Conservation (phyloP, 73 alveolate genomes). For the Tetrahymena borealis region DNA sequence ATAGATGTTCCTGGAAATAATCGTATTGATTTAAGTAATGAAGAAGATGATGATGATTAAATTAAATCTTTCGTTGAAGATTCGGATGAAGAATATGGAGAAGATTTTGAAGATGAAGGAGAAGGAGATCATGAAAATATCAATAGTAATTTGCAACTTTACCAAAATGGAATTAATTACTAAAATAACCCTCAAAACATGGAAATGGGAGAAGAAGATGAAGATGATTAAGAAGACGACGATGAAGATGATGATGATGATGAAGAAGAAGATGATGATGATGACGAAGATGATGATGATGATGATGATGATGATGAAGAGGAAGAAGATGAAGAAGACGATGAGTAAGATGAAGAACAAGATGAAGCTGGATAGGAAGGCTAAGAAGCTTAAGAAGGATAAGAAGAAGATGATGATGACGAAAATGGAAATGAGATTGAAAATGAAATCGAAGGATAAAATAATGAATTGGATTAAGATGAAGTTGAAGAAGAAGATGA, state of each 20-base stretch:
- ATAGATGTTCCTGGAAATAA: too few species aligned
- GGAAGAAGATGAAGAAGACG: background rate
- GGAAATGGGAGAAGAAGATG: background rate
- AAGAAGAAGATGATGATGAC: background rate
- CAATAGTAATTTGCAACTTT: background rate
- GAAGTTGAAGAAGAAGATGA: background rate
- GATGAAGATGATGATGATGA: background rate
- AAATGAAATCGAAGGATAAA: background rate
- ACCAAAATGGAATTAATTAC: background rate
- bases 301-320: background rate
- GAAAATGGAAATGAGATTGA: background rate
- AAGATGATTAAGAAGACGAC: background rate
- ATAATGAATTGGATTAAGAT: background rate
- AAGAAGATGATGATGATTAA: background rate
- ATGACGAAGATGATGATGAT: background rate
- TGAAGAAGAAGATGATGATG: background rate
- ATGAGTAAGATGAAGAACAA: background rate
- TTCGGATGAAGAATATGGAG: background rate
- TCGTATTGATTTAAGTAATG: background rate
- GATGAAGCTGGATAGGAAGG: background rate
- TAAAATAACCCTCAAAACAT: background rate
- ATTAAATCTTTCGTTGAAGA: background rate
- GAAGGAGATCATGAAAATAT: background rate
- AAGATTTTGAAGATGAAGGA: background rate
- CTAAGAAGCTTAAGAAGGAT: background rate